These are phyloP conservation scores for Teratosphaeriaceae sp. DNA, from an alignment of 2,329 filamentous ascomycete species.

Conservation along the genomic window DNA sequence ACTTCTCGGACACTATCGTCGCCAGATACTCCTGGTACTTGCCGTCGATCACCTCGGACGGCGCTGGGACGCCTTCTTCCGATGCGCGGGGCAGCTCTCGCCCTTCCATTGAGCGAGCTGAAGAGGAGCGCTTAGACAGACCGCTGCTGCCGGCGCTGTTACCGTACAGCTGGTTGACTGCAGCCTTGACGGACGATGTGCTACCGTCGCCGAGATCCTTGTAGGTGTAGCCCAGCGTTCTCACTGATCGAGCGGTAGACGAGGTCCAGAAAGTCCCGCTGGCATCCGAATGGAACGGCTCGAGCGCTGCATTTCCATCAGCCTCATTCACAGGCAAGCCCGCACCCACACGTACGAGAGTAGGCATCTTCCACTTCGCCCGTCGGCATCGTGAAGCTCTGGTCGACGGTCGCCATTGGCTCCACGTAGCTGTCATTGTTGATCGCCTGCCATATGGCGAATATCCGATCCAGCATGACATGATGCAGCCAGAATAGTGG, in stretches of 20 bases:
- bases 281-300: constrained; percentile 58
- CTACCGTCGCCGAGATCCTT: constrained; percentile 45
- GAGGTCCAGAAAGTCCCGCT: constrained; percentile 63
- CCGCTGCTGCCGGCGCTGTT: constrained; percentile 25
- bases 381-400: constrained; percentile 54
- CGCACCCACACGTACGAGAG: constrained; percentile 15
- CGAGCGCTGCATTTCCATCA: constrained; percentile 38
- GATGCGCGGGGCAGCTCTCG: constrained; percentile 17
- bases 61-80: constrained; percentile 11
- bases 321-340: too few species aligned
- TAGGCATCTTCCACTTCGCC: constrained; percentile 39
- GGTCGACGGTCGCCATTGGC: constrained; percentile 45
- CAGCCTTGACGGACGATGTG: constrained; percentile 38
- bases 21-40: constrained; percentile 60
- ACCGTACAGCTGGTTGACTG: constrained; percentile 60
- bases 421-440: constrained; percentile 62
- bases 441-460: constrained; percentile 71
- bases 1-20: constrained; percentile 57
- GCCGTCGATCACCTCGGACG: constrained; percentile 32
- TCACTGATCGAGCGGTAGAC: constrained; percentile 51
- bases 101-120: constrained; percentile 3
- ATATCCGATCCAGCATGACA: constrained; percentile 63
- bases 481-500: constrained; percentile 76
- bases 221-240: constrained; percentile 68
- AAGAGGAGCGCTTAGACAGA: constrained; percentile 5